These are phyloP conservation scores for Lentinula detonsa DNA, from an alignment of 768 basidiomycete genomes.

Conservation along the genomic window DNA sequence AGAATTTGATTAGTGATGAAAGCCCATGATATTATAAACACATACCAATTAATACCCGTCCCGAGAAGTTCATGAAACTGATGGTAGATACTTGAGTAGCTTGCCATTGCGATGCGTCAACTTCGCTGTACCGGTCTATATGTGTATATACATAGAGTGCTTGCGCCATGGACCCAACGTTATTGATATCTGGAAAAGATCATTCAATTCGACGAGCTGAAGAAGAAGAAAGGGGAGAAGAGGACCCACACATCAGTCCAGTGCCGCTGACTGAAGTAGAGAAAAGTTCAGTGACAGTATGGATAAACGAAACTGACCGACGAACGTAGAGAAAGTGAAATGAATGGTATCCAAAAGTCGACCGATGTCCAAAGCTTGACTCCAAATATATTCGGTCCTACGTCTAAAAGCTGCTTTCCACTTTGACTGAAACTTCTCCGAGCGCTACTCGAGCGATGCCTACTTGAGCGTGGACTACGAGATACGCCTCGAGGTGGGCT, in stretches of 20 bases:
- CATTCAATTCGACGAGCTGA: not conserved
- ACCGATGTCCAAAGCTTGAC: conserved; percentile 38
- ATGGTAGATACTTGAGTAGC: conserved; percentile 79
- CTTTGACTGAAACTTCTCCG: conserved; percentile 19
- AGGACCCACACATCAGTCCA: conserved; percentile 71
- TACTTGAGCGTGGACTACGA: not conserved
- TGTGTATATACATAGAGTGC: conserved; percentile 58
- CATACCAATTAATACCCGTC: conserved; percentile 71
- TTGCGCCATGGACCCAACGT: conserved; percentile 76
- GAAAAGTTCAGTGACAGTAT: not conserved
- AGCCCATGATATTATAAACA: not conserved
- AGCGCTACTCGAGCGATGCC: conserved; percentile 2
- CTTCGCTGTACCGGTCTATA: conserved; percentile 51
- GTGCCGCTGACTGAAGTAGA: conserved; percentile 58
- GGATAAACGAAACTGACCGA: not conserved
- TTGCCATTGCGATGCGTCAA: conserved; percentile 69
- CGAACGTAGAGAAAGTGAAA: conserved; percentile 55
- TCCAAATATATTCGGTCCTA: conserved; percentile 47
- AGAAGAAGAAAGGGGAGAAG: conserved; percentile 8
- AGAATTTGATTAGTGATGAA: not conserved
- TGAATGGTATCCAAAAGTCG: conserved; percentile 64
- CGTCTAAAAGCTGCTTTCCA: conserved; percentile 16
- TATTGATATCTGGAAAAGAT: conserved; percentile 62
- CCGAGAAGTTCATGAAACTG: conserved; percentile 75
- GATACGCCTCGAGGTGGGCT: conserved; percentile 1